Conservation (phyloP, 1,284 basidiomycete species). For the Porogramme epimiltina region DNA sequence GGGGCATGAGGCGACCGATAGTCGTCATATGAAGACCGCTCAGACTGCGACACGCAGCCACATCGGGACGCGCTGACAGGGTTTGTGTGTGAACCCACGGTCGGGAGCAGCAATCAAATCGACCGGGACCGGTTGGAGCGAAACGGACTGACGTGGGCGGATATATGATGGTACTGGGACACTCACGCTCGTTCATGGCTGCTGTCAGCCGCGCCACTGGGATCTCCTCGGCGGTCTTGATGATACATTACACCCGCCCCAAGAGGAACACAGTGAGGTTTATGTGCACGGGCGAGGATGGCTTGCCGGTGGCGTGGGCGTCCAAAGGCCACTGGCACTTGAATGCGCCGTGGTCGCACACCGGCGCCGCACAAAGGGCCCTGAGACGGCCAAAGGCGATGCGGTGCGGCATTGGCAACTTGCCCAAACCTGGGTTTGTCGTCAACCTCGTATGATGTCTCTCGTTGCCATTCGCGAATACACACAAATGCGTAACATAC, state of each 20-base stretch:
- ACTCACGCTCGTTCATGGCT: conserved; percentile 15
- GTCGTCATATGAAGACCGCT: background rate
- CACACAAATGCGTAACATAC: background rate
- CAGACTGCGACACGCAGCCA: background rate
- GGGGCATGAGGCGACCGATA: background rate
- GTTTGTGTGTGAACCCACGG: background rate
- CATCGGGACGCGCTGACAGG: background rate
- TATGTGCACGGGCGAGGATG: conserved; percentile 1
- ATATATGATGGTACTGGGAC: background rate
- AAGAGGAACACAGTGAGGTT: background rate
- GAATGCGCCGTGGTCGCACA: background rate
- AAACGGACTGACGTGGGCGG: background rate
- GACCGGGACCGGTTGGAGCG: background rate
- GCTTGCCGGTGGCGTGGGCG: conserved; percentile 6
- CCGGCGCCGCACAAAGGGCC: background rate
- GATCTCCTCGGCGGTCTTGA: conserved; percentile 4
- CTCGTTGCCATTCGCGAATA: too few species aligned
- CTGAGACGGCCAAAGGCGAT: background rate
- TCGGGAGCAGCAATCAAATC: background rate
- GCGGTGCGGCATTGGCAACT: background rate
- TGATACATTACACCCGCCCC: conserved; percentile 3
- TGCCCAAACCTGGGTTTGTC: background rate
- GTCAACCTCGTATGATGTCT: background rate
- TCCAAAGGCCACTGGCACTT: conserved; percentile 7
- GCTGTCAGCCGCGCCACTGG: conserved; percentile 2